Base-by-base conservation (phyloP, 257 asterid species). In the Fraxinus americana region DNA sequence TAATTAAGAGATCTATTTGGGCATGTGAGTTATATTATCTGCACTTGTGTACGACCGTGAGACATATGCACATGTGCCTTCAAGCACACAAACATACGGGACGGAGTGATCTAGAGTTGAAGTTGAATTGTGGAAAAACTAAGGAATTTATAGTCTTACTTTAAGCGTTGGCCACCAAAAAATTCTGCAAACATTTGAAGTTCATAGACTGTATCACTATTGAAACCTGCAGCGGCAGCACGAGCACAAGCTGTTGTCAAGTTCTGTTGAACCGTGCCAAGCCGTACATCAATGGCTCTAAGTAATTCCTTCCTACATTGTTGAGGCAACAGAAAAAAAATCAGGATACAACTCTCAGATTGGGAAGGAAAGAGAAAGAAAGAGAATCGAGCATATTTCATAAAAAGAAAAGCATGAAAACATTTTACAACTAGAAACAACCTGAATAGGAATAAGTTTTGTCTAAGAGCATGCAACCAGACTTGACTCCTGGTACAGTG, bases 251-350 rank as follows among this genome's bases (percentile, higher is more conserved):
- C 92, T 52, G 86, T 83, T 34, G 87, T 79, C 71, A 94, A 84
- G 78, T 94, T 96, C 88, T 92, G 96, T 79, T 82, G 88, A 50
- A 87, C 97, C 48, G 97, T 90, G 66, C 69, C 87, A 82, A 94
- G 92, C 88, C 98, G 88, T 78, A 92, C 92, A 78, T 92, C 97
- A 71, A 94, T 94, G 76, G 98, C 97, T 85, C 94, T 90, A 82
- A 91, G 84, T 80, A 92, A 88, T 91, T 94, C 98, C 87, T 92
- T 94, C 90, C 98, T 94, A 87, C 77, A 81, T 75, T 41, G 23
- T 79, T 75, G 52, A 77, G 76, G 75, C 27, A 68, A 72, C 66
- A 73, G 23, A 69, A 81, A 30, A 77, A 76, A 77, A 41, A 79
- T 45, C 39, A 76, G 14, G 8, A 12, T 11, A 23, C 68, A 43